phyloP scores from a whole-genome alignment of 169 alveolate species.

The Eimeria necatrix region DNA sequence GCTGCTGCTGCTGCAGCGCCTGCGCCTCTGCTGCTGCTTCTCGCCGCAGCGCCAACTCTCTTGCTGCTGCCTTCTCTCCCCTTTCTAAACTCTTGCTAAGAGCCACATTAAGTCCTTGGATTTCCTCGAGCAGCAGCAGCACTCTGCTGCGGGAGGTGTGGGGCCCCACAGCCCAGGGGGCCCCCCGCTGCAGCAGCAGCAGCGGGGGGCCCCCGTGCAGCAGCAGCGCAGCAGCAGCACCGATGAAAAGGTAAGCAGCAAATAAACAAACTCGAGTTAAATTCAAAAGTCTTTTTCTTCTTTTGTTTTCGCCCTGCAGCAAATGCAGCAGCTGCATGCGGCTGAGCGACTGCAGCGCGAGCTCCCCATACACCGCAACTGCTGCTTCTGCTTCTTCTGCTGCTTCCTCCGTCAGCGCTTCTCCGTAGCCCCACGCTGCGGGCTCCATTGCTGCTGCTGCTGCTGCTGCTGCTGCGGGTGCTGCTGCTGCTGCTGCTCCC shows the following conservation, averaged over 20 bases:
- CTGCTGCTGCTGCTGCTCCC: not conserved
- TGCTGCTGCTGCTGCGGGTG: not conserved
- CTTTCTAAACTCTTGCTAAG: not conserved
- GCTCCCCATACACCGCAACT: no score
- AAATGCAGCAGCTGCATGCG: not conserved
- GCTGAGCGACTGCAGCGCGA: no score
- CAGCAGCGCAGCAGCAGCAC: no score
- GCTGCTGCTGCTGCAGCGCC: not conserved
- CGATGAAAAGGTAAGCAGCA: no score
- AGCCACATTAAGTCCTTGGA: not conserved
- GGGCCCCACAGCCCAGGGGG: no score
- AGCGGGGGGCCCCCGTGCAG: no score
- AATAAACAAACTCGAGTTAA: no score
- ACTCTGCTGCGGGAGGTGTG: no score
- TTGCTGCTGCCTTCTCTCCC: not conserved
- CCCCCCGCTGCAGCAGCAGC: no score
- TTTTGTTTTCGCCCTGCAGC: not conserved
- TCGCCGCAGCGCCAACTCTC: not conserved
- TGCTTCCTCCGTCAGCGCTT: not conserved
- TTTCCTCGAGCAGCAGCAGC: no score
- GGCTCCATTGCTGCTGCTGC: slow-evolving; percentile 1
- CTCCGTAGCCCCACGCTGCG: no score
- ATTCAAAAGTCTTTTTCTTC: no score
- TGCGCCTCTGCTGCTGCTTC: not conserved
- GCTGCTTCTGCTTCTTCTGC: not conserved